Base-by-base conservation (phyloP, 2,329 filamentous ascomycete species). In the Grosmannia huntii region DNA sequence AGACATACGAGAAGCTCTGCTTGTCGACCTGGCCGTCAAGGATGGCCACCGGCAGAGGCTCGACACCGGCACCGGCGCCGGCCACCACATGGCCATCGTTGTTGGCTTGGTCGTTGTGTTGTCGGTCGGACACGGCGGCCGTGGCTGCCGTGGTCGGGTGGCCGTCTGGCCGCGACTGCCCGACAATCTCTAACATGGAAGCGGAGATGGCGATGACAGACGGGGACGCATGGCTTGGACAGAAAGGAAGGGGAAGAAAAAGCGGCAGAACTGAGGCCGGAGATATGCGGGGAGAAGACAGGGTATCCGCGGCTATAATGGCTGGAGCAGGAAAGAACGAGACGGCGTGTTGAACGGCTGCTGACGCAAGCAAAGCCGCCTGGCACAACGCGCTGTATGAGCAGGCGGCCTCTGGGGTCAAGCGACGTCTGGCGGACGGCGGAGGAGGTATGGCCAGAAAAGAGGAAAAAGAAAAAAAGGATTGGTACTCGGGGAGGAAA, bases 1-100 rank as follows among this genome's bases (percentile, higher is more conserved):
- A 78, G 50, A 94, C 75, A 72, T 97, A 97, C 65, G 95, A 88
- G 63, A 87, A 75, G 68, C 85, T 94, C 68, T 86, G 83, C 72
- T 85, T 89, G 63, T 87, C 76, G 31, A 81, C 70, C 65, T 78
- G 78, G 63, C 75, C 75, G 61, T 71, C 68, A 63, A 74, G 70
- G 59, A 46, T 23, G 44, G 76, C 71, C 65, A 77, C 69, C 65
- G 77, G 72, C 61, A 79, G 75, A 64, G 80, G 73, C 66, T 80
- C 77, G 51, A 76, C 28, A 19, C 44, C 55, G 55, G 31, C 52
- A 57, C 19, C 48, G 36, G 51, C 36, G 31, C 58, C 50, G 10
- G 41, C 56, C n/a, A 23, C 41, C 4, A 25, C 25, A 19, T 51
- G 23, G 21, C 33, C 36, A 25, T 53, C 14, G 9, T 28, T n/a